Evolutionary conservation across 2,329 filamentous ascomycete genomes (phyloP).

Genomic region (Colletotrichum sp.): DNA sequence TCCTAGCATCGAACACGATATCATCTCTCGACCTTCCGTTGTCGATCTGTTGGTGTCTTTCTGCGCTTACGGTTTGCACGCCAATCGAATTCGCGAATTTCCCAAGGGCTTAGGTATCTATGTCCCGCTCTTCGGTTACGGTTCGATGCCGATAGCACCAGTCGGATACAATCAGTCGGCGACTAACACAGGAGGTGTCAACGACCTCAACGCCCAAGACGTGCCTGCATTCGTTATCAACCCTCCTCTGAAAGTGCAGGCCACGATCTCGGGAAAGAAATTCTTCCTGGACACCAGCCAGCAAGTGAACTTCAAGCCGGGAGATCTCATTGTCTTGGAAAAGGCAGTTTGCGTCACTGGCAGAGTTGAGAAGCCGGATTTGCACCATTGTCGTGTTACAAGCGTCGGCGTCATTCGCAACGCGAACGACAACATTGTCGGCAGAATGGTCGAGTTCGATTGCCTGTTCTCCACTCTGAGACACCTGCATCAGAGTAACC

Average conservation of each 20-base stretch:
- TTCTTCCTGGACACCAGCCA: conserved; percentile 30
- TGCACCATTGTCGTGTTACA: conserved; percentile 16
- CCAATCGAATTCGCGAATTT: conserved; percentile 45
- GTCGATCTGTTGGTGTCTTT: conserved; percentile 86
- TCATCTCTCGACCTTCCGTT: conserved; percentile 78
- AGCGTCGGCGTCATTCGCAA: conserved; percentile 21
- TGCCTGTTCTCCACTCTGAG: not conserved
- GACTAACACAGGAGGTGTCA: not conserved
- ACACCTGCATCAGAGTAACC: not conserved
- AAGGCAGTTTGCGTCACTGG: not conserved
- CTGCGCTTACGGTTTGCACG: conserved; percentile 67
- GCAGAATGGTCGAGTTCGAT: conserved; percentile 8
- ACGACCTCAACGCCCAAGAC: not conserved
- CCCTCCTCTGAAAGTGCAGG: conserved; percentile 2
- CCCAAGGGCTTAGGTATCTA: conserved; percentile 47
- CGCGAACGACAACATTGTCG: conserved; percentile 35
- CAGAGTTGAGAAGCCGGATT: not conserved
- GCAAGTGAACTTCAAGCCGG: not conserved
- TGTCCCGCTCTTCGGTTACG: conserved; percentile 24
- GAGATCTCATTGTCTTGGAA: conserved; percentile 8
- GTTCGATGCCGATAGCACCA: not conserved
- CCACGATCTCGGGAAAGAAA: conserved; percentile 13
- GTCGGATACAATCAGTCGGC: not conserved
- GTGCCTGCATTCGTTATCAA: not conserved
- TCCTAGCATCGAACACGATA: conserved; percentile 84